Evolutionary conservation across 2,329 filamentous ascomycete species (phyloP), one percentile per base, ranked within the genome.

Genomic region (Cadophora malorum): DNA sequence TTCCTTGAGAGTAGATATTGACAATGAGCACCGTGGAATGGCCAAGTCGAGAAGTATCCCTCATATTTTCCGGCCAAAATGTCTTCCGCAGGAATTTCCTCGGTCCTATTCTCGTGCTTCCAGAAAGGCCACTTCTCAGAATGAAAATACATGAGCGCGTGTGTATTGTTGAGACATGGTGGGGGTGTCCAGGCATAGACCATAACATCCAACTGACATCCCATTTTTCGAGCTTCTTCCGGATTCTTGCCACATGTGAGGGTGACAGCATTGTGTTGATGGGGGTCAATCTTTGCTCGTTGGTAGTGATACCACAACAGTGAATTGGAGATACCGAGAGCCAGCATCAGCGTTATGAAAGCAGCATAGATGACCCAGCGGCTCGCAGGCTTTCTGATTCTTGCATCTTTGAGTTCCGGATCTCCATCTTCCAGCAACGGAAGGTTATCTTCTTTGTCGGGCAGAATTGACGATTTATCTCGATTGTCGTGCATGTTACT

Each of bases 141-240:
- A 21, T 49, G 2, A 9, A 49, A 49, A 21, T 49, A 49, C 45
- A 49, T 49, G 19, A 49, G 45, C 6, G 45, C 45, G 7, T 49
- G 45, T 49, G 45, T 21, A 21, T 49, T 49, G 45, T 49, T 49
- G 1, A 49, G 45, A 49, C 45, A 49, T 49, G 45, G 45, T 21
- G 45, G 45, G 21, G 45, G 45, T 10, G 45, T 49, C 45, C 45
- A 49, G 6, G 45, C 45, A 49, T 49, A 49, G n/a, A 49, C 45
- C 45, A 49, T 49, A 49, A 49, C 45, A 49, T 49, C 45, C 45
- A 49, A 49, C 45, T 49, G 45, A 49, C 45, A 49, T 49, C 45
- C 45, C 19, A 49, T 7, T 8, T 19, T 49, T 49, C 45, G 45
- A 49, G 45, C 45, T 21, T 49, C 45, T n/a, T 49, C 19, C 6